phyloP scores from a whole-genome alignment of 2,329 filamentous ascomycete species.

The Pyrenophora seminiperda region DNA sequence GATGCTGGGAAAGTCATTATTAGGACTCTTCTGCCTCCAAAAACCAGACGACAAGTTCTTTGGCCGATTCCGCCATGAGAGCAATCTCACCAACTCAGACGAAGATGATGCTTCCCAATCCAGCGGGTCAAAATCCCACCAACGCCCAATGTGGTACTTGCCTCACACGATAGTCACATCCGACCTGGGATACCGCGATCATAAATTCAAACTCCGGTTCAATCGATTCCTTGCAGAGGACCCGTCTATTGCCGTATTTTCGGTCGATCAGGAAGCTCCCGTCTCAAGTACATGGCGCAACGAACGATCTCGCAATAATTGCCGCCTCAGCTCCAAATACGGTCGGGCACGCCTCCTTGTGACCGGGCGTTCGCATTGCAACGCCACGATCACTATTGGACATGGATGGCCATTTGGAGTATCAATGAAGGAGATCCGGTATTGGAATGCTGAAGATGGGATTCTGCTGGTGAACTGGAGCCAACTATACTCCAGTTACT shows the following conservation, averaged over 20 bases:
- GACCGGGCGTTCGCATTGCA: background rate
- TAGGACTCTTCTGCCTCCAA: slow-evolving; percentile 2
- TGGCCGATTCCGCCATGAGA: slow-evolving; percentile 1
- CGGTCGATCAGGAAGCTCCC: slow-evolving; percentile 8
- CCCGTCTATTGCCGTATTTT: slow-evolving; percentile 18
- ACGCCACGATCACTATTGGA: slow-evolving; percentile 10
- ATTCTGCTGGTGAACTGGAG: slow-evolving; percentile 15
- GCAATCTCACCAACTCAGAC: background rate
- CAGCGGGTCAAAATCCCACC: background rate
- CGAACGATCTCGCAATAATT: background rate
- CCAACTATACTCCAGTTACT: slow-evolving; percentile 13
- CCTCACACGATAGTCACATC: slow-evolving; percentile 15
- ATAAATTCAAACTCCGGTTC: slow-evolving; percentile 8
- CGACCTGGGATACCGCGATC: slow-evolving; percentile 10
- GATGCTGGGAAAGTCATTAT: slow-evolving; percentile 4
- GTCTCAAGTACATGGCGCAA: slow-evolving; percentile 6
- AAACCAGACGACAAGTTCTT: background rate
- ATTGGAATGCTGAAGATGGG: slow-evolving; percentile 11
- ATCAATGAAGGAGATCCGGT: slow-evolving; percentile 2
- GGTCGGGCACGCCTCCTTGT: slow-evolving; percentile 5
- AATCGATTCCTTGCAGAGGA: slow-evolving; percentile 17
- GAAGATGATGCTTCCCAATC: slow-evolving; percentile 4
- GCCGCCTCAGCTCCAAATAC: background rate
- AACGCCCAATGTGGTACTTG: slow-evolving; percentile 5
- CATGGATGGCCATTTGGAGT: slow-evolving; percentile 13